phyloP scores from a whole-genome alignment of 164 flowering plant genomes.

The Magnolia changhungtana region DNA sequence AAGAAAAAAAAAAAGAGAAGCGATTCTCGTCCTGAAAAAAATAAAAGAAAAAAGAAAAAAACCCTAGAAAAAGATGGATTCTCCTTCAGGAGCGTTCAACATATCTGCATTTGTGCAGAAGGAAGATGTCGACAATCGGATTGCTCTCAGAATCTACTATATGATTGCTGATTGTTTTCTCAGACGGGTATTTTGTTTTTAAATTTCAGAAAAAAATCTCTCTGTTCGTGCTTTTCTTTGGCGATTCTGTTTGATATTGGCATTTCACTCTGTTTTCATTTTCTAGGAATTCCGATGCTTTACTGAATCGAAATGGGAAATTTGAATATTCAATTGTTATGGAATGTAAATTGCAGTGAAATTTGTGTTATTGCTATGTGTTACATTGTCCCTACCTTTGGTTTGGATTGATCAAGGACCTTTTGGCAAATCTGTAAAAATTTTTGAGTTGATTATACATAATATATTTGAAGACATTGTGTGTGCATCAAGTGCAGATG shows the following conservation, averaged over 20 bases:
- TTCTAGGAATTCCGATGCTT: too few species aligned
- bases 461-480: background rate
- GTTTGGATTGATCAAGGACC: too few species aligned
- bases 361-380: background rate
- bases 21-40: background rate
- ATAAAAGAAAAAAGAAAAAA: background rate
- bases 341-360: background rate
- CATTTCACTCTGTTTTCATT: too few species aligned
- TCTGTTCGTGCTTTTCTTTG: background rate
- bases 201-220: background rate
- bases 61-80: slow-evolving; percentile 28
- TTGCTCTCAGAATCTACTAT: slow-evolving; percentile 63
- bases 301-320: too few species aligned
- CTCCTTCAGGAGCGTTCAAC: slow-evolving; percentile 53
- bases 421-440: background rate
- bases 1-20: background rate
- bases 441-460: background rate
- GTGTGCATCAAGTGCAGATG: background rate
- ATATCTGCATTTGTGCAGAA: slow-evolving; percentile 56
- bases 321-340: too few species aligned
- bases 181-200: slow-evolving; percentile 52
- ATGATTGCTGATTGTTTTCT: slow-evolving; percentile 89
- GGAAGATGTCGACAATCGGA: slow-evolving; percentile 73
- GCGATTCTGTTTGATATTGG: too few species aligned
- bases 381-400: too few species aligned